A percentile compares a stretch with the other conserved stretches of the same genome.
Evolutionary conservation across 352 stramenopile genomes (phyloP).

Genomic region (Phytophthora niederhauseri): DNA sequence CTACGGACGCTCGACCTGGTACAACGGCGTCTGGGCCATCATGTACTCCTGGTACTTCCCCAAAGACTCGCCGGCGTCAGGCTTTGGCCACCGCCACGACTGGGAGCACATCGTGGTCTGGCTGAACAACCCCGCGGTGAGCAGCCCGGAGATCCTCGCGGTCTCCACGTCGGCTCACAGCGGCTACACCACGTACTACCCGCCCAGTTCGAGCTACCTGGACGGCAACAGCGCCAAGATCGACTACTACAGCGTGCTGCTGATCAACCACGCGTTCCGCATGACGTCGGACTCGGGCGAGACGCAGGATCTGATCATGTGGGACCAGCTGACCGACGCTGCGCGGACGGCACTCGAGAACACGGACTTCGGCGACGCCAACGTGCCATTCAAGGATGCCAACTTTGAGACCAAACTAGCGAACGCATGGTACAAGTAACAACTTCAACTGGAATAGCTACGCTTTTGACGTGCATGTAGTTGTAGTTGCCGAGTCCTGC

Average conservation of each 20-base stretch:
- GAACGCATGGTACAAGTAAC: not conserved
- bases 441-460: not conserved
- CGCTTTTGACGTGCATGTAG: not conserved
- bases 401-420: conserved; percentile 23
- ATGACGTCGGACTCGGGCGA: conserved; percentile 3
- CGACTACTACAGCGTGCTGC: not conserved
- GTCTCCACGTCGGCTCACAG: conserved; percentile 3
- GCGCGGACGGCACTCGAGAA: conserved; percentile 16
- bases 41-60: conserved; percentile 5
- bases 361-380: conserved; percentile 23
- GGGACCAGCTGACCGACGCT: conserved; percentile 11
- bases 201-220: not conserved
- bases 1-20: conserved; percentile 21
- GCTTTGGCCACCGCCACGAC: conserved; percentile 1
- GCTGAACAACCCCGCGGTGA: conserved; percentile 4
- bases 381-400: conserved; percentile 28
- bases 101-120: not conserved
- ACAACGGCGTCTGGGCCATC: conserved; percentile 3
- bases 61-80: not conserved
- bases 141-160: not conserved
- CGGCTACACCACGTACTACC: not conserved
- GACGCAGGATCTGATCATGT: conserved; percentile 10
- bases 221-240: conserved; percentile 1
- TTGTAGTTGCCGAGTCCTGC: not conserved
- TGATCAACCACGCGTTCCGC: not conserved